Percentiles rank a stretch among this genome's conserved stretches.
phyloP scores from a whole-genome alignment of 2,329 filamentous ascomycete genomes.

The Aspergillus sp. region DNA sequence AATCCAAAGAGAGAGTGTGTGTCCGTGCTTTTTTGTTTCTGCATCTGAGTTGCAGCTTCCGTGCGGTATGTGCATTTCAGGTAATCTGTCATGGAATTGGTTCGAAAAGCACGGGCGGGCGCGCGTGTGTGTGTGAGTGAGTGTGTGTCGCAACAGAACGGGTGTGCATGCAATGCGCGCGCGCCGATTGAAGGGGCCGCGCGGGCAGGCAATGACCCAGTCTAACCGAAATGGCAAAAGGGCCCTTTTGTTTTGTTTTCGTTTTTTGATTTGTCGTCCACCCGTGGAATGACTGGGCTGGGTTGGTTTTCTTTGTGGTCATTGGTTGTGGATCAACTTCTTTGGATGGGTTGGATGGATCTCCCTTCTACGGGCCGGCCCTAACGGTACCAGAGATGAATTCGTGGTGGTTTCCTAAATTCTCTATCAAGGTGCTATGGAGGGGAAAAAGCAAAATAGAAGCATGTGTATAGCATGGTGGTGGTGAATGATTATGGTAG shows the following conservation, averaged over 20 bases:
- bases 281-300: background rate
- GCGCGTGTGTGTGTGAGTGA: too few species aligned
- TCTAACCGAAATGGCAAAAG: constrained; percentile 15
- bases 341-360: constrained; percentile 21
- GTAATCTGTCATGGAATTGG: constrained; percentile 17
- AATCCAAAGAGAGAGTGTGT: constrained; percentile 14
- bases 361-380: constrained; percentile 26
- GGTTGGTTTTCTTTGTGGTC: background rate
- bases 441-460: background rate
- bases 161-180: constrained; percentile 3
- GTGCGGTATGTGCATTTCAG: constrained; percentile 16
- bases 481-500: background rate
- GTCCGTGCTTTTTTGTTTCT: constrained; percentile 22
- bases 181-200: background rate
- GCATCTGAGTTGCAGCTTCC: constrained; percentile 20
- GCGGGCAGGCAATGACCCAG: background rate
- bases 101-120: constrained; percentile 10
- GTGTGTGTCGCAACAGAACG: constrained; percentile 4
- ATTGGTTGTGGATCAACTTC: background rate
- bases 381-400: constrained; percentile 25
- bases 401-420: background rate
- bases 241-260: constrained; percentile 2
- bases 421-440: background rate
- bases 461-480: background rate
- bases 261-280: background rate